phyloP scores from a whole-genome alignment of 2,329 filamentous ascomycete species.

The Beauveria australis region DNA sequence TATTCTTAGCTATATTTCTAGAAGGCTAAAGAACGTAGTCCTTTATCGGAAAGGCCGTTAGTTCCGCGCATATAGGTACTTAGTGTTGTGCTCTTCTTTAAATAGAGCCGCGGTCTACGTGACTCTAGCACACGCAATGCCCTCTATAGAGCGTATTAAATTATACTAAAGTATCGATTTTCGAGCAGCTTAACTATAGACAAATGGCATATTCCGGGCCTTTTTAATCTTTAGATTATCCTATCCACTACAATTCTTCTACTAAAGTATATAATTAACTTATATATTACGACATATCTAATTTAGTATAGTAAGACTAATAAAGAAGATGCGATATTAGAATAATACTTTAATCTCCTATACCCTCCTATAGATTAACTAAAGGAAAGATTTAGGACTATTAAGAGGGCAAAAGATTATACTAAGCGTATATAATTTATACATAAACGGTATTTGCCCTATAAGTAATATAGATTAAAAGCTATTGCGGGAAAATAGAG shows the following conservation, averaged over 20 bases:
- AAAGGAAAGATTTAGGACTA: too few species aligned
- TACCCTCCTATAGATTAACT: too few species aligned
- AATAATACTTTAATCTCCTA: not conserved
- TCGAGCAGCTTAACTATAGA: not conserved
- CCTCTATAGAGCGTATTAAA: not conserved
- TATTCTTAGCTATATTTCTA: not conserved
- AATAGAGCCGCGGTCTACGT: not conserved
- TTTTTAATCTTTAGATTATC: not conserved
- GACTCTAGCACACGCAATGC: not conserved
- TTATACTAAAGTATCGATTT: not conserved
- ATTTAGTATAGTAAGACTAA: not conserved
- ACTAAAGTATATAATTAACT: not conserved
- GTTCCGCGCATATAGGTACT: not conserved
- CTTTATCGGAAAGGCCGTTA: not conserved
- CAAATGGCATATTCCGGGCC: not conserved
- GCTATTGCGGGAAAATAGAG: too few species aligned
- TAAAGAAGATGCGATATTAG: not conserved
- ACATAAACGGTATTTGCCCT: too few species aligned
- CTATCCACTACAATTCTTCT: not conserved
- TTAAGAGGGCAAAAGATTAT: too few species aligned
- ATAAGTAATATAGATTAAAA: too few species aligned
- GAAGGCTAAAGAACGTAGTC: not conserved
- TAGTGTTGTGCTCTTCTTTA: not conserved
- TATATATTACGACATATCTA: not conserved
- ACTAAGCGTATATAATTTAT: too few species aligned